These are phyloP conservation scores for Daedaleopsis nitida DNA, from an alignment of 768 basidiomycete species.

Conservation along the genomic window DNA sequence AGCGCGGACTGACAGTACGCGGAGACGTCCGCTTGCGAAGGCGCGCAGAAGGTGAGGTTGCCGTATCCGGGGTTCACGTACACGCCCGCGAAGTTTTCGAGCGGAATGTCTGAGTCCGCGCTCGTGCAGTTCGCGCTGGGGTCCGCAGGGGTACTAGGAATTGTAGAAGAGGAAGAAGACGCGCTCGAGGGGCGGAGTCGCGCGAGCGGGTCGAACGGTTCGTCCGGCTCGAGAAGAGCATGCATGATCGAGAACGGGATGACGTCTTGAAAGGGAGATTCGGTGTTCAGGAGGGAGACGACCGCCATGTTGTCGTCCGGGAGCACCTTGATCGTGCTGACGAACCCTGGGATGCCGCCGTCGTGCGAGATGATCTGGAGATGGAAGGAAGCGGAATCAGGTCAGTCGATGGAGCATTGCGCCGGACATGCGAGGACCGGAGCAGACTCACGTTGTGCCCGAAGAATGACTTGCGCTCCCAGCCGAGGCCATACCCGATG, in stretches of 20 bases:
- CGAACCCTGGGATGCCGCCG: constrained; percentile 39
- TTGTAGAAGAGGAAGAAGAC: too few relatives aligned
- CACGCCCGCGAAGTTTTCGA: constrained; percentile 35
- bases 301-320: constrained; percentile 41
- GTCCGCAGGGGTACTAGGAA: neutral
- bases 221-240: constrained; percentile 14
- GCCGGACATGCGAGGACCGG: neutral
- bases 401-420: neutral
- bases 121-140: neutral
- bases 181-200: neutral
- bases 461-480: constrained; percentile 39
- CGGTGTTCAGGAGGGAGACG: constrained; percentile 26
- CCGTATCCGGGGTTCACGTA: constrained; percentile 43
- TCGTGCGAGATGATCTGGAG: constrained; percentile 37
- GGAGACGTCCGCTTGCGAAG: constrained; percentile 20
- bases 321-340: constrained; percentile 34
- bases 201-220: neutral
- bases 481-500: constrained; percentile 45
- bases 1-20: constrained; percentile 27
- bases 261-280: constrained; percentile 2
- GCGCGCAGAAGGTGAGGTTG: constrained; percentile 37
- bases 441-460: constrained; percentile 40
- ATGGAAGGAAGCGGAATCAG: neutral
- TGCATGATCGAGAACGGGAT: constrained; percentile 9
- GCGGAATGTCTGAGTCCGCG: neutral